These are phyloP conservation scores for Fraxinus nigra DNA, from an alignment of 305 asterid species.

Conservation along the genomic window DNA sequence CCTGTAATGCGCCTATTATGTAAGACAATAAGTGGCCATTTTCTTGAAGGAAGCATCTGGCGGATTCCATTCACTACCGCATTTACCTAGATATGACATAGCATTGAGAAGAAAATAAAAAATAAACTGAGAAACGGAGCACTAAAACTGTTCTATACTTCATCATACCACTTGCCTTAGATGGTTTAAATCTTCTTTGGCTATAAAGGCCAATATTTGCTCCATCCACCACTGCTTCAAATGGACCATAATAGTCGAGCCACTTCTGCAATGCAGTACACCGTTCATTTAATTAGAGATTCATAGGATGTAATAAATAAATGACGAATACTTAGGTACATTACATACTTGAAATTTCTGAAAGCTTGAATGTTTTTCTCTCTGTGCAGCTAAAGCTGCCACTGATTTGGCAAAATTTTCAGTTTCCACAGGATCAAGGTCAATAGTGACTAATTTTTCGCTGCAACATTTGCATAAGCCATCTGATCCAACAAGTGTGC, in stretches of 20 bases:
- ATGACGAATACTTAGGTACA: slow-evolving; percentile 9
- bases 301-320: slow-evolving; percentile 20
- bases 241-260: slow-evolving; percentile 86
- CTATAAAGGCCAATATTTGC: slow-evolving; percentile 81
- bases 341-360: slow-evolving; percentile 73
- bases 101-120: slow-evolving; percentile 12
- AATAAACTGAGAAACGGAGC: background rate
- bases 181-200: slow-evolving; percentile 63
- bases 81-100: slow-evolving; percentile 51
- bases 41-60: slow-evolving; percentile 76
- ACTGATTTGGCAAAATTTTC: slow-evolving; percentile 72
- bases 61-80: slow-evolving; percentile 77
- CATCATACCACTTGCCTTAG: slow-evolving; percentile 49
- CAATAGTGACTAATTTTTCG: slow-evolving; percentile 64
- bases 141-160: background rate
- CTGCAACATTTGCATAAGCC: slow-evolving; percentile 71
- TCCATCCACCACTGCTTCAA: slow-evolving; percentile 85
- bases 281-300: slow-evolving; percentile 24
- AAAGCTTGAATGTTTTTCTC: slow-evolving; percentile 65
- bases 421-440: slow-evolving; percentile 78
- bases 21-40: slow-evolving; percentile 76
- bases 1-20: slow-evolving; percentile 72
- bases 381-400: slow-evolving; percentile 65
- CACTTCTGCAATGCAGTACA: slow-evolving; percentile 56
- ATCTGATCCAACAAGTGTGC: slow-evolving; percentile 49